Evolutionary conservation across 2,329 filamentous ascomycete species (phyloP).

Genomic region (Myrmaecium sp.): DNA sequence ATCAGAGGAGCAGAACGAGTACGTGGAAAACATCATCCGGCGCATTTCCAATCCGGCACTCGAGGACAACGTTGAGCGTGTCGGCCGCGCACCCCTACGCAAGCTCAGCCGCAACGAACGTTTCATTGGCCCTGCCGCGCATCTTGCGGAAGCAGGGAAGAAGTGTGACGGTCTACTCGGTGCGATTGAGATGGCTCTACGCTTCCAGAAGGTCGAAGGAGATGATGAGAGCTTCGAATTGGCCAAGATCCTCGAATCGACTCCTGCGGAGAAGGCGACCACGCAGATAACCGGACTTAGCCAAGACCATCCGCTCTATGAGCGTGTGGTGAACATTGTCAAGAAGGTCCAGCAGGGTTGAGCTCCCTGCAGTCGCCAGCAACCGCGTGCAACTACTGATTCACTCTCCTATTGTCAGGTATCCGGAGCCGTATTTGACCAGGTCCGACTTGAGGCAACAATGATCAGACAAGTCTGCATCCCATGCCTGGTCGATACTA

Average conservation of each 20-base stretch:
- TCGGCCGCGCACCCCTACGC: conserved; percentile 82
- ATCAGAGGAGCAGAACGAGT: conserved; percentile 58
- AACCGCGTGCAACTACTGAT: too few relatives aligned
- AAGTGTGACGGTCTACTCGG: conserved; percentile 58
- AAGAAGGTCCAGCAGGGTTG: conserved; percentile 60
- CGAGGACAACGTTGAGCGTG: conserved; percentile 85
- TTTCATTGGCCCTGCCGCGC: conserved; percentile 79
- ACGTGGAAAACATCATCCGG: conserved; percentile 80
- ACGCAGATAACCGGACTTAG: conserved; percentile 69
- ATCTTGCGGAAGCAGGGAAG: conserved; percentile 69
- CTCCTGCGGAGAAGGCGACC: conserved; percentile 58
- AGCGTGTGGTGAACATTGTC: conserved; percentile 59
- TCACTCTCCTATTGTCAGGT: too few relatives aligned
- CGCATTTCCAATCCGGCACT: conserved; percentile 89
- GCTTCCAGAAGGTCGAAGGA: conserved; percentile 84
- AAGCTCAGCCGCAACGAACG: conserved; percentile 93
- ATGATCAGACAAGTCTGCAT: too few relatives aligned
- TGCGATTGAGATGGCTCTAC: conserved; percentile 79
- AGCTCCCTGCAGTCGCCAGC: too few relatives aligned
- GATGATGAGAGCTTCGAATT: conserved; percentile 82
- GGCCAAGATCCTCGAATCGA: conserved; percentile 65
- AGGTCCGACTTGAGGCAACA: too few relatives aligned
- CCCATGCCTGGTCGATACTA: too few relatives aligned
- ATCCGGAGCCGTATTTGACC: too few relatives aligned
- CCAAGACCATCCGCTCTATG: conserved; percentile 58